Conservation (phyloP, 2,329 filamentous ascomycete species). For the Rachicladosporium sp. region DNA sequence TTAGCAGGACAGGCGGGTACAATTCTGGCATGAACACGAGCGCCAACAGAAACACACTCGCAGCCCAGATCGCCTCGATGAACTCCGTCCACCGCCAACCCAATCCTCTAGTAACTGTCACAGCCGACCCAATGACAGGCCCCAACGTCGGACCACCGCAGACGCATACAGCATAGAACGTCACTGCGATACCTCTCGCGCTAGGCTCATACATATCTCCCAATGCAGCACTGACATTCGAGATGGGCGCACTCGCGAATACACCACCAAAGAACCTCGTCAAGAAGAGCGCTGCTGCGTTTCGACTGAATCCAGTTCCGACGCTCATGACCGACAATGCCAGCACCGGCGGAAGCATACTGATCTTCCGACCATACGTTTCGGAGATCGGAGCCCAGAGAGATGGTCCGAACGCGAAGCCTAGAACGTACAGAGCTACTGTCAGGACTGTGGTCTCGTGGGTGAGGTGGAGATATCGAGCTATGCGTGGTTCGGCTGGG, state of each 20-base stretch:
- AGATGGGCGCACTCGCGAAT: slow-evolving; percentile 32
- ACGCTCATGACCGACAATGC: slow-evolving; percentile 35
- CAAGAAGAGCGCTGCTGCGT: slow-evolving; percentile 26
- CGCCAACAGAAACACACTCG: slow-evolving; percentile 17
- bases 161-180: slow-evolving; percentile 30
- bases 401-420: background rate
- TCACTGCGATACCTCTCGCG: slow-evolving; percentile 27
- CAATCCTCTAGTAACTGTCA: slow-evolving; percentile 28
- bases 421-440: background rate
- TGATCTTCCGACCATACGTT: slow-evolving; percentile 33
- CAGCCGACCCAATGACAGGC: slow-evolving; percentile 31
- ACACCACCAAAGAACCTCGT: slow-evolving; percentile 35
- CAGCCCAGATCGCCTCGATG: slow-evolving; percentile 31
- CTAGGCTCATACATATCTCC: slow-evolving; percentile 32
- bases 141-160: slow-evolving; percentile 26
- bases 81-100: slow-evolving; percentile 37
- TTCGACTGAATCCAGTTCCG: slow-evolving; percentile 30
- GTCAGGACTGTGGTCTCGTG: slow-evolving; percentile 32
- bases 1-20: slow-evolving; percentile 28
- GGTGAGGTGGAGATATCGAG: slow-evolving; percentile 30
- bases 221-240: slow-evolving; percentile 31
- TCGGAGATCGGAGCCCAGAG: slow-evolving; percentile 26
- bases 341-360: slow-evolving; percentile 33
- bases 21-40: slow-evolving; percentile 28
- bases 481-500: slow-evolving; percentile 33